Conservation (phyloP, 2,329 filamentous ascomycete genomes). For the Beauveria varroae region DNA sequence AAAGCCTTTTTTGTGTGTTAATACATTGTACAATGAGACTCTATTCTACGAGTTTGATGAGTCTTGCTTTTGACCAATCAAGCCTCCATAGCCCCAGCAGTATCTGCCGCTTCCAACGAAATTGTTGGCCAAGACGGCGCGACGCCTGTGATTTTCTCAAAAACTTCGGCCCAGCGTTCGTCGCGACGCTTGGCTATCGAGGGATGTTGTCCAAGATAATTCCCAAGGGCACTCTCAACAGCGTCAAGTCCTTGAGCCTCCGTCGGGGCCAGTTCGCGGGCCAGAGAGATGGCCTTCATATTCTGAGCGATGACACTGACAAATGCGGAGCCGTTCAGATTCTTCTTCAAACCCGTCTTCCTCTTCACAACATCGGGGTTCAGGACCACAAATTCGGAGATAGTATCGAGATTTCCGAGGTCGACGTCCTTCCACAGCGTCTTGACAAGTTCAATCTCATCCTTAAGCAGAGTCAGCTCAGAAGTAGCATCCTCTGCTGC, state of each 20-base stretch:
- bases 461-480: constrained; percentile 19
- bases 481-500: constrained; percentile 18
- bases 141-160: constrained; percentile 21
- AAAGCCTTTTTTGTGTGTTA: background rate
- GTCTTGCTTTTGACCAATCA: background rate
- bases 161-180: constrained; percentile 18
- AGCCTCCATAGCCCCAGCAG: background rate
- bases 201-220: constrained; percentile 28
- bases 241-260: constrained; percentile 25
- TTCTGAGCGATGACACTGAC: constrained; percentile 23
- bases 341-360: background rate
- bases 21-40: constrained; percentile 3
- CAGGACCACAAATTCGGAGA: constrained; percentile 20
- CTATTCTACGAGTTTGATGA: constrained; percentile 7
- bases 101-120: background rate
- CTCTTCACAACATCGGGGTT: constrained; percentile 15
- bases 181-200: constrained; percentile 13
- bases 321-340: constrained; percentile 21
- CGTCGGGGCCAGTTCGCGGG: constrained; percentile 32
- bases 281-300: constrained; percentile 36
- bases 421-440: constrained; percentile 20
- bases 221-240: constrained; percentile 30
- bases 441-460: constrained; percentile 22
- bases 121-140: constrained; percentile 21
- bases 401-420: constrained; percentile 15